These are phyloP conservation scores for Amesomyces nigricolor DNA, from an alignment of 2,329 filamentous ascomycete species.

Conservation along the genomic window DNA sequence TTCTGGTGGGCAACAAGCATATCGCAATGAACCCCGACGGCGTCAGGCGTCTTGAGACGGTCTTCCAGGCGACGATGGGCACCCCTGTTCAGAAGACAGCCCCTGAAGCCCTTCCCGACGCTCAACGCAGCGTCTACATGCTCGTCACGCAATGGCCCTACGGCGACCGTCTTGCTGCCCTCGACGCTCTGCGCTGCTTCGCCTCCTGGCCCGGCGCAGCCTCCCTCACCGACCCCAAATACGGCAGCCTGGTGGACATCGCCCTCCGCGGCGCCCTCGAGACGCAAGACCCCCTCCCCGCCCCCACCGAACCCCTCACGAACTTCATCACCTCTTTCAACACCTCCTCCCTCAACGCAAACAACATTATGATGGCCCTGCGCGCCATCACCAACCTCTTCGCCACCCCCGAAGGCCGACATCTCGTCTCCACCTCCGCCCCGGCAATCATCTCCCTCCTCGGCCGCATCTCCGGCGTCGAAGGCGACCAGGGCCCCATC, in stretches of 20 bases:
- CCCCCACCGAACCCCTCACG: background rate
- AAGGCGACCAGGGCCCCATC: constrained; percentile 43
- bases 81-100: constrained; percentile 31
- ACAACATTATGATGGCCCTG: constrained; percentile 82
- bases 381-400: constrained; percentile 83
- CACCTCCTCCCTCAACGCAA: constrained; percentile 57
- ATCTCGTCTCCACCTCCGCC: constrained; percentile 52
- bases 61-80: constrained; percentile 58
- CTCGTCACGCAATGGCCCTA: constrained; percentile 76
- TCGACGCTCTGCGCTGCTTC: constrained; percentile 83
- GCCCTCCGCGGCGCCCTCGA: constrained; percentile 37
- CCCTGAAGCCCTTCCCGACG: constrained; percentile 26
- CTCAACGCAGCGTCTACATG: constrained; percentile 52
- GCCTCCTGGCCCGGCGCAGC: constrained; percentile 65
- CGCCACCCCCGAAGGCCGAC: constrained; percentile 63
- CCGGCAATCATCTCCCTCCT: constrained; percentile 59
- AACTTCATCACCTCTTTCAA: constrained; percentile 16
- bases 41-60: constrained; percentile 48
- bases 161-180: constrained; percentile 70
- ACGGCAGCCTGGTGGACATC: constrained; percentile 55
- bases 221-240: constrained; percentile 47
- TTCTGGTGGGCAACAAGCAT: constrained; percentile 66
- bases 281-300: constrained; percentile 36
- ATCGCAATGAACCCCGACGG: constrained; percentile 69
- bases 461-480: constrained; percentile 53